phyloP scores from a whole-genome alignment of 2,329 filamentous ascomycete species.

The Xylariaceae sp. region DNA sequence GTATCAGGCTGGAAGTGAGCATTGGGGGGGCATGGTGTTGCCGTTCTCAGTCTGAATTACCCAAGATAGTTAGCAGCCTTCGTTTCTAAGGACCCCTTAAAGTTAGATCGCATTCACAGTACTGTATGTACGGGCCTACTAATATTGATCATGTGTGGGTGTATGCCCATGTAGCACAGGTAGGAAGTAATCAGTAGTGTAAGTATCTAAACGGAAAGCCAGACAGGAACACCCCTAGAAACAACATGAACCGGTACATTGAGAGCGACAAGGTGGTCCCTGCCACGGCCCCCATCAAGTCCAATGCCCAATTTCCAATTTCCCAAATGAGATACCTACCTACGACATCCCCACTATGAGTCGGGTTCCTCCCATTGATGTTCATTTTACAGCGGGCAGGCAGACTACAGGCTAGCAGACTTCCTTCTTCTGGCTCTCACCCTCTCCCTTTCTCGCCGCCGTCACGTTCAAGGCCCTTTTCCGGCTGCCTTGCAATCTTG shows the following conservation, averaged over 20 bases:
- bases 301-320: conserved; percentile 26
- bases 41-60: not conserved
- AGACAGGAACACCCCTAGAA: not conserved
- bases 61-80: not conserved
- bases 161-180: not conserved
- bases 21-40: not conserved
- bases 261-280: conserved; percentile 17
- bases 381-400: not conserved
- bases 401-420: no score
- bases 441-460: not conserved
- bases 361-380: not conserved
- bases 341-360: not conserved
- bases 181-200: no score
- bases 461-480: not conserved
- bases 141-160: no score
- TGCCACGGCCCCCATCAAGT: conserved; percentile 24
- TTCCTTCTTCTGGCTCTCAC: not conserved
- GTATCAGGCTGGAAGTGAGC: no score
- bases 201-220: not conserved
- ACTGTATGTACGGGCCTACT: no score
- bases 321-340: conserved; percentile 26
- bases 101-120: no score
- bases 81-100: no score
- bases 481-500: not conserved
- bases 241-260: not conserved